Evolutionary conservation across 306 rosid genomes (phyloP).

Genomic region (Nissolia schottii): DNA sequence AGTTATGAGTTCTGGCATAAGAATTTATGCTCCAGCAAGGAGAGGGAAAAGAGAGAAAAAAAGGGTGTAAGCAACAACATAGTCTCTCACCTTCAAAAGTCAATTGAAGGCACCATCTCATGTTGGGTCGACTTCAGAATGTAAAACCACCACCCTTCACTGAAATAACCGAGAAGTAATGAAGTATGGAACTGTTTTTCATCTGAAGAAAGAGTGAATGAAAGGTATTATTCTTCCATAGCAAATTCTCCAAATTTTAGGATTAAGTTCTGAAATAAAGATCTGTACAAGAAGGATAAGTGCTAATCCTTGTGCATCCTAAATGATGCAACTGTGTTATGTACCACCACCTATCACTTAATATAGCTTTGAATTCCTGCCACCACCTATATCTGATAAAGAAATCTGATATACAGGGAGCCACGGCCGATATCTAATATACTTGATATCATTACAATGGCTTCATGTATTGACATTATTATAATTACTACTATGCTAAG

Average conservation of each 20-base stretch:
- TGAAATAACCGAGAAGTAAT: background rate
- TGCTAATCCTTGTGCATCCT: background rate
- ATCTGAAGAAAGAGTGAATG: background rate
- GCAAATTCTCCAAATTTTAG: background rate
- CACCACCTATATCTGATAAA: background rate
- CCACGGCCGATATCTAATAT: background rate
- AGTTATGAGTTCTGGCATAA: background rate
- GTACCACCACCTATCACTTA: background rate
- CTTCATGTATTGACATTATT: conserved; percentile 11
- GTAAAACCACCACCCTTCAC: background rate
- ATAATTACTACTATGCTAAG: conserved; percentile 1
- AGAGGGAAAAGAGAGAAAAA: background rate
- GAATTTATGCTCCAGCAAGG: background rate
- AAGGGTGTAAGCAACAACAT: background rate
- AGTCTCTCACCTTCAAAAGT: background rate
- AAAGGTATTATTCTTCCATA: background rate
- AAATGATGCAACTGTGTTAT: background rate
- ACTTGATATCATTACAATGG: background rate
- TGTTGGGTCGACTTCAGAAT: background rate
- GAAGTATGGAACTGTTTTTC: background rate
- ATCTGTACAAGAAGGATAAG: background rate
- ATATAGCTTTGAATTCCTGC: background rate
- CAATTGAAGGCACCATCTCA: background rate
- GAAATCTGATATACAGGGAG: background rate
- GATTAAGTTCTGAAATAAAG: background rate